Evolutionary conservation across 2,329 filamentous ascomycete genomes (phyloP).

Genomic region (Purpureocillium lavendulum): DNA sequence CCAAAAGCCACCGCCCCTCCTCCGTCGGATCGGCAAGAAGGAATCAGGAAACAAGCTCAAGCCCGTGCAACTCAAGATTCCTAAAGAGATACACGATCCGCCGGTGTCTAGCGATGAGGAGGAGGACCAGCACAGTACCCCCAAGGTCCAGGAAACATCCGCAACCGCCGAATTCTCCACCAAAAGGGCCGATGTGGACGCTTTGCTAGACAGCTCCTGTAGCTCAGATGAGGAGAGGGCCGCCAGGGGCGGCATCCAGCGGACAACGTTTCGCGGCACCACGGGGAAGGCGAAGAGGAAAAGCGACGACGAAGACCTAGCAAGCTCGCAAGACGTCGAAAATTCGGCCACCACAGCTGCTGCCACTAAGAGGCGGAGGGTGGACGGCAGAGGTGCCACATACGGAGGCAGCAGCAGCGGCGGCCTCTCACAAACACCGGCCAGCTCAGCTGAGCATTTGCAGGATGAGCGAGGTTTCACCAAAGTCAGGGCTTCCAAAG

Average conservation of each 20-base stretch:
- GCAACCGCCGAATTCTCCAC: background rate
- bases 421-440: background rate
- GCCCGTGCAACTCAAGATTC: conserved; percentile 2
- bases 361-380: conserved; percentile 6
- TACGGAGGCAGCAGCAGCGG: background rate
- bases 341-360: background rate
- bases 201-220: conserved; percentile 6
- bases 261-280: conserved; percentile 19
- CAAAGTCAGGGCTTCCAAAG: conserved; percentile 9
- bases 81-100: conserved; percentile 10
- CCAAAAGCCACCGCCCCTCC: background rate
- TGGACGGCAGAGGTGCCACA: background rate
- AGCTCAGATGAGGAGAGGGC: conserved; percentile 18
- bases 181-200: background rate
- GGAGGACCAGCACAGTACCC: no score
- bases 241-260: conserved; percentile 21
- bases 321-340: no score
- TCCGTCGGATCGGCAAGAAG: background rate
- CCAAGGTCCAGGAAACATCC: background rate
- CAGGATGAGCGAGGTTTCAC: conserved; percentile 15
- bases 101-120: conserved; percentile 22
- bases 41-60: background rate
- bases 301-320: background rate
- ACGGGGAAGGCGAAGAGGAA: conserved; percentile 1
- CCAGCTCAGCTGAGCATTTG: conserved; percentile 14